Conservation (phyloP, 2,329 filamentous ascomycete species). For the Microdochium bolleyi region DNA sequence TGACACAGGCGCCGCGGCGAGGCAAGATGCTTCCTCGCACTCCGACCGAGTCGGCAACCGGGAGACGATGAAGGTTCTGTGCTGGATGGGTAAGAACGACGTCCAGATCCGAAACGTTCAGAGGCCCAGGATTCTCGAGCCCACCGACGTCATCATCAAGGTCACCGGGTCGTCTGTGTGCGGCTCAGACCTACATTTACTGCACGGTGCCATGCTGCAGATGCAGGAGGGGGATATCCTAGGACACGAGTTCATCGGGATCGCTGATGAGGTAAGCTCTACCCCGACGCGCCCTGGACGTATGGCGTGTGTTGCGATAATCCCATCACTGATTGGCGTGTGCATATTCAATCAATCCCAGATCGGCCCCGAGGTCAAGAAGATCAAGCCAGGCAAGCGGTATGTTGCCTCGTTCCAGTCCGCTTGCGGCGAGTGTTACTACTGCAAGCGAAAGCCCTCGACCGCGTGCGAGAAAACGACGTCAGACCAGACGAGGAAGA, state of each 20-base stretch:
- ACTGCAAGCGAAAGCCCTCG: conserved; percentile 69
- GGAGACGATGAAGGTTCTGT: conserved; percentile 70
- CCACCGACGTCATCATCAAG: conserved; percentile 70
- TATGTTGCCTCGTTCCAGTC: conserved; percentile 88
- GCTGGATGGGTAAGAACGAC: conserved; percentile 75
- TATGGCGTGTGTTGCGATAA: too few relatives aligned
- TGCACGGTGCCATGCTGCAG: conserved; percentile 48
- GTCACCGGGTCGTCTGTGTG: conserved; percentile 57
- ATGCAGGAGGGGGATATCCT: conserved; percentile 59
- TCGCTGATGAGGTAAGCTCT: conserved; percentile 28
- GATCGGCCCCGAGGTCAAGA: conserved; percentile 45
- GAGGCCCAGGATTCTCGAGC: conserved; percentile 65
- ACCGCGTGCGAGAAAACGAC: conserved; percentile 78
- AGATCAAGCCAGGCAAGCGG: conserved; percentile 51
- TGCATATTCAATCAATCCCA: conserved; percentile 16
- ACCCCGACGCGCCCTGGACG: not conserved
- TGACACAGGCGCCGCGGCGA: conserved; percentile 51
- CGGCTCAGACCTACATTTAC: conserved; percentile 49
- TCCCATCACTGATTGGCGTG: not conserved
- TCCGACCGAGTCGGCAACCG: conserved; percentile 39
- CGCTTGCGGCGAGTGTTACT: conserved; percentile 64
- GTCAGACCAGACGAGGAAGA: conserved; percentile 59
- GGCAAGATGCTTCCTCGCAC: conserved; percentile 59
- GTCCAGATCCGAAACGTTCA: conserved; percentile 63
- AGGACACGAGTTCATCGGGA: conserved; percentile 53